Base-by-base conservation (phyloP, 1,139 yeast species). In the Yamadazyma diddensiae region DNA sequence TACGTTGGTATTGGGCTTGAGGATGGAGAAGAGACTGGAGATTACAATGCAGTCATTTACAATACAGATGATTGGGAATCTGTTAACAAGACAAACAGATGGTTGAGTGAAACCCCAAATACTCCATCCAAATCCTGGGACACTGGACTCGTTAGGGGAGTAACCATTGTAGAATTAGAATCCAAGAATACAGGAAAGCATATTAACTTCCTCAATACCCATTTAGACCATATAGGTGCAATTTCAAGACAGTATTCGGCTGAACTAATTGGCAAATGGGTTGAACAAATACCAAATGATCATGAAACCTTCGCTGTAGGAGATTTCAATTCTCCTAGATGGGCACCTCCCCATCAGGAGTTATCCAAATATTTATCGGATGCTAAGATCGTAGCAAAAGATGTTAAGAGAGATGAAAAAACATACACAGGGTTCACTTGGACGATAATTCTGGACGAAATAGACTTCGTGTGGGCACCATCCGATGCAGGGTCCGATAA, bases 1-100 rank as follows among this genome's bases (percentile, higher is more conserved):
- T 68, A 67, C 39, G 62, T 59, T 35, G 73, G 73, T 3, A 61
- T 62, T 11, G 76, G 76, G 2, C 50, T 76, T 44, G 69, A 65
- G 29, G 71, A 70, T 45, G 77, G 76, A 2, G 37, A 43, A 5
- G 45, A 47, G 6, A 41, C 46, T 3, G 75, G 77, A 6, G 77
- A 71, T 38, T 68, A 53, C 36, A 60, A 71, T 26, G 73, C 77
- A 1, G 57, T 71, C n/a, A 52, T 64, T 22, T 68, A 58, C 43
- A 53, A 62, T 30, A 45, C 53, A 4, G 31, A 45, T 1, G 52
- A 49, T 15, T 55, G 70, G 54, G 38, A 47, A 18, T 37, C 69
- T 17, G 29, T 58, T 11, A 53, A 59, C 23, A 52, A 53, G 35
- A 59, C 65, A n/a, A 62, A 70, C 7, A 55, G 55, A 37, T 70